Evolutionary conservation across 148 eudicot genomes (phyloP).

Genomic region (Chenopodium berlandieri): DNA sequence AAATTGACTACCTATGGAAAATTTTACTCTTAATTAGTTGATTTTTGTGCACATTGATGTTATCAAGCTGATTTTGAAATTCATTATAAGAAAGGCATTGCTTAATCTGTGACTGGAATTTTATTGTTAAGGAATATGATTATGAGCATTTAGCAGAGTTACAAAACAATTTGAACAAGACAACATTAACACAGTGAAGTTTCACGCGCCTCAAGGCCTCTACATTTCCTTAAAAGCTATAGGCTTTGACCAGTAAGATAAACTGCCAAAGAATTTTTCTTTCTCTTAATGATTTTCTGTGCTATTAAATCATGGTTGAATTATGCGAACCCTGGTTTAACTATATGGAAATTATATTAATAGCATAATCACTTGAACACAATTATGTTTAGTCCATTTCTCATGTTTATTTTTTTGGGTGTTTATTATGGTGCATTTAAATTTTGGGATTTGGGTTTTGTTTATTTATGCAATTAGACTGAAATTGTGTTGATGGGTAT

Average conservation of each 20-base stretch:
- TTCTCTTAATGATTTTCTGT: constrained; percentile 47
- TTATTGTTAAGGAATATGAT: not conserved
- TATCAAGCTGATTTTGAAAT: not conserved
- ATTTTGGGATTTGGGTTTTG: too few species aligned
- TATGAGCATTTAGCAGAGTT: not conserved
- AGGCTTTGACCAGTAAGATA: constrained; percentile 66
- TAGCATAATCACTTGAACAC: too few species aligned
- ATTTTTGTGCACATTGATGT: not conserved
- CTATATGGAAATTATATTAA: too few species aligned
- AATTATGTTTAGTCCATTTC: too few species aligned
- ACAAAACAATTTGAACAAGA: not conserved
- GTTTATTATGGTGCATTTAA: too few species aligned
- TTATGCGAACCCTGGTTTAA: too few species aligned
- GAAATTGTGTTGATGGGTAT: too few species aligned
- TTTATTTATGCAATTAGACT: too few species aligned
- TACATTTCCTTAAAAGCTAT: constrained; percentile 44
- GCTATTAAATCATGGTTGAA: constrained; percentile 19
- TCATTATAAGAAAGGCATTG: not conserved
- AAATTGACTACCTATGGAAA: not conserved
- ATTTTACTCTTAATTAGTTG: too few species aligned
- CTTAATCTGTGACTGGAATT: not conserved
- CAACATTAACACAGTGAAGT: constrained; percentile 2
- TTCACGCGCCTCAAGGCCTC: constrained; percentile 73
- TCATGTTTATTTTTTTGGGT: too few species aligned
- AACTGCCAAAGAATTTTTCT: constrained; percentile 64